phyloP scores from a whole-genome alignment of 495 filamentous ascomycete species.

The Hyaloscypha variabilis region DNA sequence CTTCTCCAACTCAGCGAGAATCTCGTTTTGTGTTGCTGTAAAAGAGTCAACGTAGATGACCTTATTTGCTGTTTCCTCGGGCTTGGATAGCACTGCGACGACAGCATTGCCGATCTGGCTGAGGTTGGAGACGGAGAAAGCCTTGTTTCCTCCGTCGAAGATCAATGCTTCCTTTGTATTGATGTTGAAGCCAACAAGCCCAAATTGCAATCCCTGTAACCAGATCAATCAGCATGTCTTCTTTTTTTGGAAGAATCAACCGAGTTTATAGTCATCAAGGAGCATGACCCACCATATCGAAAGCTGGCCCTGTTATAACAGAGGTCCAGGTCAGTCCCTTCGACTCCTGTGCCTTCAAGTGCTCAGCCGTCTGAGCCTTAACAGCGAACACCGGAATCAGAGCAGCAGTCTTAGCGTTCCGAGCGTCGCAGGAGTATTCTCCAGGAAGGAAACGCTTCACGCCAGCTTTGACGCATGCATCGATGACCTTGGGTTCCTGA shows the following conservation, averaged over 20 bases:
- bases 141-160: conserved; percentile 56
- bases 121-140: conserved; percentile 50
- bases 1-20: conserved; percentile 52
- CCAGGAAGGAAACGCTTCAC: conserved; percentile 65
- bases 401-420: conserved; percentile 34
- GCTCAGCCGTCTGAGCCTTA: conserved; percentile 45
- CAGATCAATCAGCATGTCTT: neutral
- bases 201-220: conserved; percentile 32
- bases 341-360: conserved; percentile 42
- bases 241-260: neutral
- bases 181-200: conserved; percentile 41
- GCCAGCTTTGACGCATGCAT: conserved; percentile 58
- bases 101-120: conserved; percentile 50
- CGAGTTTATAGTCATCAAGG: no score
- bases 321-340: conserved; percentile 46
- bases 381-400: conserved; percentile 40
- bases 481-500: conserved; percentile 51
- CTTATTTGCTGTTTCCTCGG: conserved; percentile 56
- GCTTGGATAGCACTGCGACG: conserved; percentile 49
- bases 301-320: conserved; percentile 44
- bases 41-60: conserved; percentile 51
- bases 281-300: conserved; percentile 46
- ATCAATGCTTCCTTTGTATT: conserved; percentile 45
- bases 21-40: conserved; percentile 53
- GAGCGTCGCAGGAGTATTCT: conserved; percentile 57